Evolutionary conservation across 2,329 filamentous ascomycete species (phyloP), one percentile per base, ranked within the genome.

Genomic region (Didymella segeticola): DNA sequence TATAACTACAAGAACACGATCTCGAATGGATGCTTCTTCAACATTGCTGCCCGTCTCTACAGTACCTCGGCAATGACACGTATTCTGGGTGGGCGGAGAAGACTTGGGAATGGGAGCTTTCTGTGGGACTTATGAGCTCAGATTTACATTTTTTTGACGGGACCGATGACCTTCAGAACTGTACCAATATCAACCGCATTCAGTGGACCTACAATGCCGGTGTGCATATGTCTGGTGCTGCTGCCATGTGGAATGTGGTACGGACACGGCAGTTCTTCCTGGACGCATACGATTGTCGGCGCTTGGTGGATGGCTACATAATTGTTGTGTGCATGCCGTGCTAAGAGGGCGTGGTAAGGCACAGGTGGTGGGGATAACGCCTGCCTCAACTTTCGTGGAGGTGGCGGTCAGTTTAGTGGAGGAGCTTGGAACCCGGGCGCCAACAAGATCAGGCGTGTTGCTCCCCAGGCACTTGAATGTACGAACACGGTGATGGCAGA

Each of bases 1-100:
- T 87, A 92, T 71, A 82, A 85, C 65, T 95, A 96, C 82, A 95
- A 92, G 75, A 93, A 93, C 77, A 83, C 86, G 20, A 85, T 93
- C 63, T 87, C 87, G 58, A 95, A 95, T 73, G 90, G 89, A 29
- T 88, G 87, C 23, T 87, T 96, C 73, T 93, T 96, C 76, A 89
- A 93, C 73, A 82, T 96, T 23, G 87, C 89, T 3, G 88, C 91
- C 0, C 87, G 90, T 23, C 81, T 93, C 8, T 89, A 86, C 30
- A 88, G 48, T 86, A 85, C 50, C 89, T 87, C 0, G 84, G 84
- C 12, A 87, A 89, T 67, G 69, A 81, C 4, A 73, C 71, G 4
- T 76, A 76, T 33, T 50, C 55, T 15, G 80, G 87, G 10, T 91
- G 88, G 88, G 88, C 88, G 3, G 72, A 81, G 47, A 84, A 82